phyloP scores from a whole-genome alignment of 495 filamentous ascomycete species.

The Trypethelium eluteriae region DNA sequence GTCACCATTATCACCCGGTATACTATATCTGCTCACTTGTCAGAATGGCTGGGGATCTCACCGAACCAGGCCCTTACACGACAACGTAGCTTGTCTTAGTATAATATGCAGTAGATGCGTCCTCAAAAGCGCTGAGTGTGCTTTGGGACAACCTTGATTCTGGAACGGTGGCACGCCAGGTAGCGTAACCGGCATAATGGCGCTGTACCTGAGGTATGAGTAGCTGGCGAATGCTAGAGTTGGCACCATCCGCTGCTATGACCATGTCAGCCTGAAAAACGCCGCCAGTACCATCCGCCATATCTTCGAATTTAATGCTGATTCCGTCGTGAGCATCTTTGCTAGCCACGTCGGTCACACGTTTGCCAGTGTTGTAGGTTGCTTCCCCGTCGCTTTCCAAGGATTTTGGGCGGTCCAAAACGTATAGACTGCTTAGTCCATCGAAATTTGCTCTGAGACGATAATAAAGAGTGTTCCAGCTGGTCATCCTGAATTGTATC shows the following conservation, averaged over 20 bases:
- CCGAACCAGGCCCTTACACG: too few species aligned
- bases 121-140: too few species aligned
- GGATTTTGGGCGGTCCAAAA: conserved; percentile 29
- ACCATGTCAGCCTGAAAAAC: conserved; percentile 43
- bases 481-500: conserved; percentile 31
- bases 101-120: too few species aligned
- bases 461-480: conserved; percentile 49
- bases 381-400: conserved; percentile 34
- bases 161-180: conserved; percentile 45
- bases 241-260: conserved; percentile 50
- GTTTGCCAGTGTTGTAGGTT: conserved; percentile 38
- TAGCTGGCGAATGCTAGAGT: conserved; percentile 45
- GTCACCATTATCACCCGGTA: conserved; percentile 45
- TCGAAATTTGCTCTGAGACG: conserved; percentile 49
- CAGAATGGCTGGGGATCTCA: too few species aligned
- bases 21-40: conserved; percentile 18
- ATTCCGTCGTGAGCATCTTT: background rate
- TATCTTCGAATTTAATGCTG: conserved; percentile 18
- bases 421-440: conserved; percentile 40
- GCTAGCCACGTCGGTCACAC: conserved; percentile 39
- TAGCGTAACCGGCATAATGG: conserved; percentile 50
- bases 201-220: conserved; percentile 41
- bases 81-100: too few species aligned
- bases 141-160: conserved; percentile 23
- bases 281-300: conserved; percentile 29